Evolutionary conservation across 169 alveolate species (phyloP), one percentile per base, ranked within the genome.

Genomic region (Cryptosporidium tyzzeri): DNA sequence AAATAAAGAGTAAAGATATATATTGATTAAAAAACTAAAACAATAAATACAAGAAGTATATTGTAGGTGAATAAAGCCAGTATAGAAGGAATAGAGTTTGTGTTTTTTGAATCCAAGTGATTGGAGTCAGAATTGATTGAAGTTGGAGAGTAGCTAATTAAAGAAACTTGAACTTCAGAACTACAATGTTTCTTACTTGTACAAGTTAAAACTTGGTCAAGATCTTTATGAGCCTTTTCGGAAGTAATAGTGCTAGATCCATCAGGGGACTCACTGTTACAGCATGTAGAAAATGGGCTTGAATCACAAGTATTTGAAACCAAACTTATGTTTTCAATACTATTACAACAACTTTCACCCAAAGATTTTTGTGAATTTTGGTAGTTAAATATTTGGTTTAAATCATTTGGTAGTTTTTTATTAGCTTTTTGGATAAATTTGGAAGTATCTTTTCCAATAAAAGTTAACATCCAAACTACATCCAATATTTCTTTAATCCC

Each of bases 361-460:
- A 12, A 33, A 16, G 8, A 18, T 55, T 8, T 48, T 45, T 41
- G 23, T 6, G 39, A 68, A 51, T 31, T 55, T 10, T 31, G 44
- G 5, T 37, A 21, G 18, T 16, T 51, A 12, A 14, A 6, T 12
- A 21, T 16, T 55, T 73, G 16, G 6, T 14, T 33, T 12, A 33
- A 8, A 16, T 58, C 55, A 73, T 35, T 31, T 18, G 9, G 45
- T 5, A 67, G 31, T 8, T 16, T 23, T 44, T 45, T 45, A n/a
- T n/a, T 35, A 9, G 8, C 33, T 44, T 39, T 45, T 7, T 14
- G 8, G 14, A 65, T 31, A 33, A 65, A 65, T 39, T 18, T 39
- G 6, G 45, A n/a, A 26, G 45, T 16, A 26, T 80, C 67, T 23
- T 80, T 80, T n/a, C 89, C 89, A 80, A 80, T 80, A 18, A 62